A percentile compares a stretch with the other conserved stretches of the same genome.
phyloP scores from a whole-genome alignment of 2,329 filamentous ascomycete species.

The Rugonectria rugulosa region DNA sequence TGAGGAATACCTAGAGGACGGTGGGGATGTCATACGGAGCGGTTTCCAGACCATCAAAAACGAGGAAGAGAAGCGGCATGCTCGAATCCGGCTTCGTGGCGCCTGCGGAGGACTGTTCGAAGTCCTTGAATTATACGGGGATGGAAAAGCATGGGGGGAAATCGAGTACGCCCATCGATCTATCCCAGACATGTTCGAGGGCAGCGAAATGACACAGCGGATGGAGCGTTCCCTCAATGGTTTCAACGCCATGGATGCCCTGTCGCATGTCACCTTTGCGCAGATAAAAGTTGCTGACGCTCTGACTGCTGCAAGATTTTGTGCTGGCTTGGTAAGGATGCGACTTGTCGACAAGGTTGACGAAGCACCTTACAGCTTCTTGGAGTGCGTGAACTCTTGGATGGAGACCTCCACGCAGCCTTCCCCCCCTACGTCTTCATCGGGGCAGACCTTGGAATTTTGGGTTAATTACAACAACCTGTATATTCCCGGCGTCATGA shows the following conservation, averaged over 20 bases:
- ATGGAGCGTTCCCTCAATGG: not conserved
- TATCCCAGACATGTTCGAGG: not conserved
- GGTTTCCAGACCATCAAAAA: not conserved
- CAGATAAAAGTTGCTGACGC: not conserved
- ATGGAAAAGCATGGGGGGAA: not conserved
- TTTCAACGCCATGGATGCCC: not conserved
- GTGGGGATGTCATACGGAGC: not conserved
- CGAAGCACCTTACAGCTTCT: not conserved
- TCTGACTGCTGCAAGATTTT: not conserved
- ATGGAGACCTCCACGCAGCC: too few species aligned
- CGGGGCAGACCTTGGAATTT: not conserved
- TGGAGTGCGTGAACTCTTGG: not conserved
- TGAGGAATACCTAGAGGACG: not conserved
- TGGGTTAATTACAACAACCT: too few species aligned
- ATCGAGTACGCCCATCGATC: not conserved
- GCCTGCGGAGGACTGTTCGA: not conserved
- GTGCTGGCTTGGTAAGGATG: not conserved
- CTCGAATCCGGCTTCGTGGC: not conserved
- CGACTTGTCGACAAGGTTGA: not conserved
- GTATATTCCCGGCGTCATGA: not conserved
- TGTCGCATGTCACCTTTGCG: not conserved
- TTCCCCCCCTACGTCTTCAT: too few species aligned
- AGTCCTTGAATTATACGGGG: not conserved
- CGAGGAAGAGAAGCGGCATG: not conserved
- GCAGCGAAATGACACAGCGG: not conserved